phyloP scores from a whole-genome alignment of 371 early-diverging fungal species.

The Apophysomyces variabilis region DNA sequence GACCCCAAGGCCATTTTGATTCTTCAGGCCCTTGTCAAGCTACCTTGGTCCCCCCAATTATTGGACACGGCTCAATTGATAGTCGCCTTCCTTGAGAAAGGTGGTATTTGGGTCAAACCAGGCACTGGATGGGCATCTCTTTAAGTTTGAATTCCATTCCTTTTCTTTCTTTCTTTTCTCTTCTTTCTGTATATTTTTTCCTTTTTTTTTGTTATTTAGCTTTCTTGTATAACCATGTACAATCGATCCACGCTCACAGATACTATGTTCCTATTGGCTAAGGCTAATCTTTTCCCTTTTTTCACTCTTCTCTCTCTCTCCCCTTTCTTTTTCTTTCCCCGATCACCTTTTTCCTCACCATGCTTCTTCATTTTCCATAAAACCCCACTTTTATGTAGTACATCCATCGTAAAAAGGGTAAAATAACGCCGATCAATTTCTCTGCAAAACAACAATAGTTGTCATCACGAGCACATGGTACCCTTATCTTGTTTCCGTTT shows the following conservation, averaged over 20 bases:
- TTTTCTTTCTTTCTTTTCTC: background rate
- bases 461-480: too few species aligned
- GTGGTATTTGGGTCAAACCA: constrained; percentile 36
- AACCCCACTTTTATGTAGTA: background rate
- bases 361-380: background rate
- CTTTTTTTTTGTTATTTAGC: background rate
- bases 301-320: background rate
- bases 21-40: constrained; percentile 29
- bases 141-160: background rate
- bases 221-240: background rate
- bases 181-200: background rate
- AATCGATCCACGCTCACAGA: background rate
- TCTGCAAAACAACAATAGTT: too few species aligned
- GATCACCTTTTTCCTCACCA: constrained; percentile 2
- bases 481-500: too few species aligned
- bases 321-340: background rate
- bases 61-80: constrained; percentile 29
- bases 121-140: constrained; percentile 32
- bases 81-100: constrained; percentile 25
- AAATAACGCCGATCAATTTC: too few species aligned
- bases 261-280: background rate
- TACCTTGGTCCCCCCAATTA: constrained; percentile 6
- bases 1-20: constrained; percentile 36
- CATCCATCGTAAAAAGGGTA: background rate
- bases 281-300: background rate